Conservation (phyloP, 148 eudicot genomes). For the Rhododendron ovatum region DNA sequence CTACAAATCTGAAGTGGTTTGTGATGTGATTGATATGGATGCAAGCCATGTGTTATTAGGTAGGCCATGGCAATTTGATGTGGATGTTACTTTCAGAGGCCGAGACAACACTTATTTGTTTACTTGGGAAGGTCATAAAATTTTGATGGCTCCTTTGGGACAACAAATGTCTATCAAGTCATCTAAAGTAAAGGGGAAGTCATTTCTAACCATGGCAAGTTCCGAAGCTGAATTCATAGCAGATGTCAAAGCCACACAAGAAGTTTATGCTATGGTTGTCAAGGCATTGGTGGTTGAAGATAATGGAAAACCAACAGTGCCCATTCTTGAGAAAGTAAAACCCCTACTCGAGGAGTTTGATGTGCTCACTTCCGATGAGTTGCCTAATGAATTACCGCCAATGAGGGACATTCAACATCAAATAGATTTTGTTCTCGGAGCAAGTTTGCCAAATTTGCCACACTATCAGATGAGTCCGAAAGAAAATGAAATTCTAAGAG, state of each 20-base stretch:
- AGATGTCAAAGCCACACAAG: too few relatives aligned
- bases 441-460: not conserved
- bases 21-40: not conserved
- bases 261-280: too few relatives aligned
- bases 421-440: not conserved
- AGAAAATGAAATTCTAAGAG: not conserved
- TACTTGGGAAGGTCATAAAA: too few relatives aligned
- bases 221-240: too few relatives aligned
- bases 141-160: not conserved
- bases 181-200: too few relatives aligned
- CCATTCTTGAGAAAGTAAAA: too few relatives aligned
- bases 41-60: not conserved
- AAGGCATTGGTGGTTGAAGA: too few relatives aligned
- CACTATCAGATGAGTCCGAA: not conserved
- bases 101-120: too few relatives aligned
- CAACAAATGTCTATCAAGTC: too few relatives aligned
- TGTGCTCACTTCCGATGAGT: not conserved
- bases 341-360: too few relatives aligned
- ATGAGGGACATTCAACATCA: not conserved
- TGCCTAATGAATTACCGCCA: not conserved
- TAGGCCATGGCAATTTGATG: not conserved
- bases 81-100: not conserved
- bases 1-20: not conserved
- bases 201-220: too few relatives aligned
- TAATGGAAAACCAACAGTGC: too few relatives aligned